Conservation (phyloP, 2,329 filamentous ascomycete genomes). For the Zasmidium angulare region DNA sequence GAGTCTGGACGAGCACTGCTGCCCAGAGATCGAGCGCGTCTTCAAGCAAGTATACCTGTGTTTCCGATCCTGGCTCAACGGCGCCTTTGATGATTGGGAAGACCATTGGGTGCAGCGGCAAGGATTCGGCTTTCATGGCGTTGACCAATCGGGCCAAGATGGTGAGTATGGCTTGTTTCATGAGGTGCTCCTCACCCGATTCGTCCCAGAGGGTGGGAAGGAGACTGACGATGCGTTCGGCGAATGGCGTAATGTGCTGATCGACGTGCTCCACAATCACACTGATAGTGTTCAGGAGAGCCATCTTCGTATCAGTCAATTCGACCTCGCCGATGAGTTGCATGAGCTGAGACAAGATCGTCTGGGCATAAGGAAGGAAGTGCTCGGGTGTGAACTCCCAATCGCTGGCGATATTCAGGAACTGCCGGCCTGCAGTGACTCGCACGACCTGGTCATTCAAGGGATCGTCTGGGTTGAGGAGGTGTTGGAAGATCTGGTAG, state of each 20-base stretch:
- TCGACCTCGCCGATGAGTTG: conserved; percentile 76
- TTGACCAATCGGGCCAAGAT: conserved; percentile 82
- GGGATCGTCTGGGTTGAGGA: conserved; percentile 73
- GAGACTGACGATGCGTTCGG: conserved; percentile 77
- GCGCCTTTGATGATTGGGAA: conserved; percentile 80
- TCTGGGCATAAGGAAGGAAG: conserved; percentile 75
- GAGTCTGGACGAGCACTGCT: conserved; percentile 66
- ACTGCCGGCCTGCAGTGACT: conserved; percentile 83
- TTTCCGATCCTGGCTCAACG: conserved; percentile 69
- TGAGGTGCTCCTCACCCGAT: conserved; percentile 81
- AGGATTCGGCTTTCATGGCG: conserved; percentile 76
- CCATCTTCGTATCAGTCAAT: conserved; percentile 84
- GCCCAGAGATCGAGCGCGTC: conserved; percentile 90
- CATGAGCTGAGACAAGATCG: conserved; percentile 72
- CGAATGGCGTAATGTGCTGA: conserved; percentile 64
- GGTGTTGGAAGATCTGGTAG: conserved; percentile 85
- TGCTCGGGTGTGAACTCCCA: conserved; percentile 73
- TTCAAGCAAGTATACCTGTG: conserved; percentile 81
- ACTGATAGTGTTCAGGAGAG: conserved; percentile 81
- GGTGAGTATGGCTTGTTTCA: conserved; percentile 89
- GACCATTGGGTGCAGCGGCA: conserved; percentile 75
- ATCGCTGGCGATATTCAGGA: conserved; percentile 78
- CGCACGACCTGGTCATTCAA: conserved; percentile 89
- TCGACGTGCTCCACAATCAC: conserved; percentile 80
- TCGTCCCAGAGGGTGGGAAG: conserved; percentile 82